Evolutionary conservation across 106 monocot species (phyloP), one percentile per base, ranked within the genome.

Genomic region (Chionographis japonica): DNA sequence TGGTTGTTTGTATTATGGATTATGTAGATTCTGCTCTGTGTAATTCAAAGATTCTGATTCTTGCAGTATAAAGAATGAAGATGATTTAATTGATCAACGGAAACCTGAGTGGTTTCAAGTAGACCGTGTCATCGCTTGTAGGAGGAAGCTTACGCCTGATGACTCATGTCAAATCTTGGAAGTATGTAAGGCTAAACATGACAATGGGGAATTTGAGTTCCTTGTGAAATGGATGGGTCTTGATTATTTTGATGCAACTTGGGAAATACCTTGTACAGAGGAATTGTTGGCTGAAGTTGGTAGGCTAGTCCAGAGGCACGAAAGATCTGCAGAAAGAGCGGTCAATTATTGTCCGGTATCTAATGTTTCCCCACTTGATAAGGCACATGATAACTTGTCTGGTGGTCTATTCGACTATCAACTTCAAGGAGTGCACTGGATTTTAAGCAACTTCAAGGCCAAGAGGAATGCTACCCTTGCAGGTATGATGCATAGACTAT

Each of bases 391-490:
- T n/a, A 68, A 80, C 51, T 12, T 73, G 42, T 63, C 58, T 72
- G 62, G 69, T 67, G 76, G 59, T 38, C 72, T 84, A 15, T 80
- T 73, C 68, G 71, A 69, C 64, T 84, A 80, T 69, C 84, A 84
- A 62, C 72, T 84, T 64, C 72, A 68, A 56, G 84, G 84, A 36
- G 40, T 77, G 56, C 70, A 80, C 19, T 84, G 84, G 84, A 65
- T 84, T 27, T 42, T 80, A 11, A 62, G 61, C 41, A 84, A 77
- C 58, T 84, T 80, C 59, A 46, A 58, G 16, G 75, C 63, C 40
- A 62, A 61, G 40, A 84, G 65, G 38, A 84, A 80, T 68, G 79
- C 80, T 69, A 84, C 80, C 50, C 84, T 84, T 76, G 84, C 72
- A 67, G 78, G 72, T 65, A 60, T 51, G 36, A 10, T 36, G 8